Conservation (phyloP, 352 stramenopile species). For the Phytopythium litorale region DNA sequence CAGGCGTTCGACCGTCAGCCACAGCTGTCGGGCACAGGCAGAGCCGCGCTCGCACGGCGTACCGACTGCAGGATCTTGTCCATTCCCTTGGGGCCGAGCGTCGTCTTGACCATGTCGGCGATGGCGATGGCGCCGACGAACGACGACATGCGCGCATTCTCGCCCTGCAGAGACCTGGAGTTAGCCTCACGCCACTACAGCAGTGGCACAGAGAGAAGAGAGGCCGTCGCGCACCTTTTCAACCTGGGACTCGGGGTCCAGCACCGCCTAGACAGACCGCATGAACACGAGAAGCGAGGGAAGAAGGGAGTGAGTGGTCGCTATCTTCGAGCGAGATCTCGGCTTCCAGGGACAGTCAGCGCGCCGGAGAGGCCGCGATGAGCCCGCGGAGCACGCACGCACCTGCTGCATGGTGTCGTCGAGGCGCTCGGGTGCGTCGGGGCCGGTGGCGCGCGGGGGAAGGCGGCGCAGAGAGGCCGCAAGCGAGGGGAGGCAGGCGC, state of each 20-base stretch:
- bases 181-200: neutral
- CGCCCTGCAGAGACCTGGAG: slow-evolving; percentile 64
- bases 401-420: slow-evolving; percentile 14
- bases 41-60: slow-evolving; percentile 9
- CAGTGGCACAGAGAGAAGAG: neutral
- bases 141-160: slow-evolving; percentile 98
- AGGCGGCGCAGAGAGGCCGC: neutral
- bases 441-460: neutral
- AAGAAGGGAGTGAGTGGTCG: neutral
- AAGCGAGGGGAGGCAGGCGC: neutral
- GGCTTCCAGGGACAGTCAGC: too few relatives aligned
- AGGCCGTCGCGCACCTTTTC: slow-evolving; percentile 43
- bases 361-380: neutral
- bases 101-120: slow-evolving; percentile 99
- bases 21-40: too few relatives aligned
- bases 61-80: slow-evolving; percentile 99
- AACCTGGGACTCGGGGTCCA: slow-evolving; percentile 80
- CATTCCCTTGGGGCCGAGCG: slow-evolving; percentile 99
- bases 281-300: neutral
- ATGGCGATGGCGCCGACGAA: slow-evolving; percentile 99
- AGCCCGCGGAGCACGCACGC: neutral
- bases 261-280: slow-evolving; percentile 34
- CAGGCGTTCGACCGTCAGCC: neutral
- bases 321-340: too few relatives aligned
- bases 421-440: neutral